Evolutionary conservation across 2,329 filamentous ascomycete genomes (phyloP).

Genomic region (Zymoseptoria tritici): DNA sequence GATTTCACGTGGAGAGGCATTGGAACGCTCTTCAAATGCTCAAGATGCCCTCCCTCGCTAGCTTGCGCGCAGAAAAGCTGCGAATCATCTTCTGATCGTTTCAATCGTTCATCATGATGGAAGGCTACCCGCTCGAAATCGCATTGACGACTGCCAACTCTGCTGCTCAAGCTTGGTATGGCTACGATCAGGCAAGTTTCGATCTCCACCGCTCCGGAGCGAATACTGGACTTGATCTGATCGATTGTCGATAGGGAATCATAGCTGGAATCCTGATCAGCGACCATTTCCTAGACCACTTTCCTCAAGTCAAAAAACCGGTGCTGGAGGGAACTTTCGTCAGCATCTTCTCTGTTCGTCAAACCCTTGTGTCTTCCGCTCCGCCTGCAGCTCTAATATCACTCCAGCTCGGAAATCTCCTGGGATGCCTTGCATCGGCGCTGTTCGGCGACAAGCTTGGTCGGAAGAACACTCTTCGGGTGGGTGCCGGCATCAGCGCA

Average conservation of each 20-base stretch:
- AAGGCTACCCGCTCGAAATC: slow-evolving; percentile 21
- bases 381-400: neutral
- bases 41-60: neutral
- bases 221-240: neutral
- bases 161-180: slow-evolving; percentile 16
- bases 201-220: neutral
- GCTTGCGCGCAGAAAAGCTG: neutral
- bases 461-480: slow-evolving; percentile 38
- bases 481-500: slow-evolving; percentile 32
- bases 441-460: slow-evolving; percentile 39
- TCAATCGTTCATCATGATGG: slow-evolving; percentile 5
- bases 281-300: slow-evolving; percentile 3
- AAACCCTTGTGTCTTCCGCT: neutral
- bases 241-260: slow-evolving; percentile 3
- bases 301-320: slow-evolving; percentile 6
- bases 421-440: slow-evolving; percentile 6
- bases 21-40: neutral
- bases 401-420: slow-evolving; percentile 4
- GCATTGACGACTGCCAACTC: slow-evolving; percentile 19
- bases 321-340: slow-evolving; percentile 8
- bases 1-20: neutral
- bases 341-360: slow-evolving; percentile 7
- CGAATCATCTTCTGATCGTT: neutral
- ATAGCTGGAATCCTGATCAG: slow-evolving; percentile 9
- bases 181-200: slow-evolving; percentile 6